Evolutionary conservation across 2,329 filamentous ascomycete species (phyloP), one percentile per base, ranked within the genome.

Genomic region (Aureobasidium musti): DNA sequence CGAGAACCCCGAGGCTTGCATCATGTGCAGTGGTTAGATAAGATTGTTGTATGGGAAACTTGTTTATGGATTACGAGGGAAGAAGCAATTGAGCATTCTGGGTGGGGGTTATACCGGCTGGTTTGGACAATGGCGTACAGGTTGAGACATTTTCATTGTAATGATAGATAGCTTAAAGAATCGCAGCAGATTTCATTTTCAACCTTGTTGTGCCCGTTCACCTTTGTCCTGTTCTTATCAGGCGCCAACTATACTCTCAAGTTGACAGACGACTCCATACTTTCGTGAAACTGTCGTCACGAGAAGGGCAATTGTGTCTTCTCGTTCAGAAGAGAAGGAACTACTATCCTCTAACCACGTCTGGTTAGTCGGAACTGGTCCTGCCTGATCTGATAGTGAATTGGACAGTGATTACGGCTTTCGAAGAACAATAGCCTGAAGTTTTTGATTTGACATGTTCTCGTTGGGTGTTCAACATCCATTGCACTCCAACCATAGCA

Each of bases 1-100:
- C 78, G 93, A 98, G 77, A 97, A 98, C 83, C 92, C 90, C 72
- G 95, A 99, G 78, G 85, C 89, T 56, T 99, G 95, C 78, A 78
- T 97, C 71, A 98, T 99, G 95, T 99, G 95, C 88, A 96, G 91
- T 80, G 94, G 93, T 82, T 98, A 86, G 41, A 60, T n/a, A 28
- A 26, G 14, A 43, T 50, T 33, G 43, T 41, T 43, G 3, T 26
- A 66, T 23, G 52, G 35, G 35, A 52, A 30, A 63, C 14, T 64
- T 39, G 33, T 45, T 64, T 11, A 64, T 64, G 61, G 43, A 54
- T 64, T 45, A 64, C 28, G 61, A 64, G 61, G 61, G 59, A 26
- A 39, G 33, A 39, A 50, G 59, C 59, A 35, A 47, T 49, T 41
- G 13, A 49, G 57, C 26, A 50, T 52, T 50, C 7, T 37, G 47